Conservation (phyloP, 1,284 basidiomycete species). For the Ceratobasidium theobromae region DNA sequence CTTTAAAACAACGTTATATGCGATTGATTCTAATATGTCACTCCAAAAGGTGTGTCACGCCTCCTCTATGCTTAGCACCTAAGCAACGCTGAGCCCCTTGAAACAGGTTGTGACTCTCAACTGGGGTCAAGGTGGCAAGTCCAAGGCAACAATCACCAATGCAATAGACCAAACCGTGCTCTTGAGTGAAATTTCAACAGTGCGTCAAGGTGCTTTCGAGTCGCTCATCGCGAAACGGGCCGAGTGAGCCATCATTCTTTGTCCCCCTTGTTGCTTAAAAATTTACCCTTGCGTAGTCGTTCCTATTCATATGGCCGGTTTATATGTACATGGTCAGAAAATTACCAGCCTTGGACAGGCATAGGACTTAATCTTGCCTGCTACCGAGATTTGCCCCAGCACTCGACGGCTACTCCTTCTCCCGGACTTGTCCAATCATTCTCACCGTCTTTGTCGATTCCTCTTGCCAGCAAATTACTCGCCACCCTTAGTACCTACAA, state of each 20-base stretch:
- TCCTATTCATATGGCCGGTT: slow-evolving; percentile 12
- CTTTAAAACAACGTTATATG: background rate
- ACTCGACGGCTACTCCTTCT: background rate
- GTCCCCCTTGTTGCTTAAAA: background rate
- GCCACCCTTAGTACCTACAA: background rate
- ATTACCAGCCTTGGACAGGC: background rate
- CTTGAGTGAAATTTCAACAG: background rate
- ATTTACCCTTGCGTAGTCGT: background rate
- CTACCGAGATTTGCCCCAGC: background rate
- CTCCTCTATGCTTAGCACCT: background rate
- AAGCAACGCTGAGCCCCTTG: background rate
- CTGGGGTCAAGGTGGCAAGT: background rate
- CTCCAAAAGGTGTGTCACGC: slow-evolving; percentile 6
- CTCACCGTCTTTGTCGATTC: background rate
- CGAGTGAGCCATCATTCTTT: background rate
- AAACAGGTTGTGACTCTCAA: background rate
- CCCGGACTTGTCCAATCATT: too few species aligned
- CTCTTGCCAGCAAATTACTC: background rate
- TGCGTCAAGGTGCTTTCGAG: background rate
- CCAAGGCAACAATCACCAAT: background rate
- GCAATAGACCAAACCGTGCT: background rate
- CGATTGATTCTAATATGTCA: background rate
- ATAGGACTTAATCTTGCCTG: too few species aligned
- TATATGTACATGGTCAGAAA: slow-evolving; percentile 1
- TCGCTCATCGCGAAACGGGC: background rate